phyloP scores from a whole-genome alignment of 2,329 filamentous ascomycete genomes.

The Paraconiothyrium sp. region DNA sequence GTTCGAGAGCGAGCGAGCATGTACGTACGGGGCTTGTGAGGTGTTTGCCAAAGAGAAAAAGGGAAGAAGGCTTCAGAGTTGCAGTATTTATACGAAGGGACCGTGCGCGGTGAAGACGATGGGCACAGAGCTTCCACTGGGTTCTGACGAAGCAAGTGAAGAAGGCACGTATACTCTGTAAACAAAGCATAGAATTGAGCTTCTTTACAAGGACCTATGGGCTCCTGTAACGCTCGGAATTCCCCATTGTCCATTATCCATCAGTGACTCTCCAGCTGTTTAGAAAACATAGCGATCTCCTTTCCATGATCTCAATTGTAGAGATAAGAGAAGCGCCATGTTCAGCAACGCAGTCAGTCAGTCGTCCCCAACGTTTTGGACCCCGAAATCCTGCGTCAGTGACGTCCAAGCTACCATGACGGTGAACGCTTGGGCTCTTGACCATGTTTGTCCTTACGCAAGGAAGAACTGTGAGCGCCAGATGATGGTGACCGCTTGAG shows the following conservation, averaged over 20 bases:
- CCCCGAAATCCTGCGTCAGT: neutral
- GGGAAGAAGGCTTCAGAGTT: neutral
- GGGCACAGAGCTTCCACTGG: neutral
- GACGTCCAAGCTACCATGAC: neutral
- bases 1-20: neutral
- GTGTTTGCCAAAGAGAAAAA: conserved; percentile 2
- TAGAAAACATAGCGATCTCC: no score
- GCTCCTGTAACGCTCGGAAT: no score
- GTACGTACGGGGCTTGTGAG: neutral
- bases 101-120: neutral
- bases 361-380: no score
- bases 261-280: no score
- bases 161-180: neutral
- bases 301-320: no score
- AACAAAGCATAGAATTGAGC: neutral
- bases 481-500: no score
- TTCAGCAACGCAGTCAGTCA: no score
- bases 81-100: neutral
- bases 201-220: neutral
- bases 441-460: neutral
- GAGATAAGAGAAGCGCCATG: no score
- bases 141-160: neutral
- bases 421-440: neutral
- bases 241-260: no score
- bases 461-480: no score